A percentile compares a stretch with the other conserved stretches of the same genome.
Conservation (phyloP, 1,284 basidiomycete species). For the Pisolithus thermaeus region DNA sequence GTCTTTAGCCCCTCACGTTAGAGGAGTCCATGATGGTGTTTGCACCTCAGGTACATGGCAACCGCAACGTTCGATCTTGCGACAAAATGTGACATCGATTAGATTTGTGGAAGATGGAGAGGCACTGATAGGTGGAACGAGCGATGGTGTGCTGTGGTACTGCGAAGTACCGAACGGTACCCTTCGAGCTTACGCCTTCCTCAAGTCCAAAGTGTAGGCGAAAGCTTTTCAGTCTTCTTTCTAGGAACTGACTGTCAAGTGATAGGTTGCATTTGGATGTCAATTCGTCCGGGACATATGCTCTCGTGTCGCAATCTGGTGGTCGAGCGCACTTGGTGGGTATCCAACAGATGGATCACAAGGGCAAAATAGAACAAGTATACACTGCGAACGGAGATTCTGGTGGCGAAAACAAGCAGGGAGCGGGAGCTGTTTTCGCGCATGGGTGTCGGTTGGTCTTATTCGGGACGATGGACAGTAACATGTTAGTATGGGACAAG, state of each 20-base stretch:
- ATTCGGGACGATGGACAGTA: constrained; percentile 47
- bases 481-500: constrained; percentile 56
- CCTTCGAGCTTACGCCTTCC: constrained; percentile 48
- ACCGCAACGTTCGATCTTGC: constrained; percentile 50
- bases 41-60: constrained; percentile 46
- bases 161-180: constrained; percentile 60
- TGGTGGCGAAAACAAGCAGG: constrained; percentile 26
- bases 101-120: constrained; percentile 56
- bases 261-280: constrained; percentile 47
- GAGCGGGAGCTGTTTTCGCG: constrained; percentile 47
- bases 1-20: neutral
- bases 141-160: constrained; percentile 64
- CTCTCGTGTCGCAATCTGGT: constrained; percentile 45
- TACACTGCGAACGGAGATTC: constrained; percentile 38
- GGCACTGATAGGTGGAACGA: constrained; percentile 59
- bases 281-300: constrained; percentile 39
- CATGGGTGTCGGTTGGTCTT: constrained; percentile 45
- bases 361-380: constrained; percentile 46
- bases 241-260: constrained; percentile 1
- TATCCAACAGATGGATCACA: constrained; percentile 40
- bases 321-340: constrained; percentile 45
- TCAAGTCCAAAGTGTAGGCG: constrained; percentile 52
- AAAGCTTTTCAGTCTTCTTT: neutral
- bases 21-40: constrained; percentile 1
- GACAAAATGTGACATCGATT: constrained; percentile 56